Percentiles rank a stretch among this genome's conserved stretches.
Conservation (phyloP, 257 asterid species). For the Salvia splendens region DNA sequence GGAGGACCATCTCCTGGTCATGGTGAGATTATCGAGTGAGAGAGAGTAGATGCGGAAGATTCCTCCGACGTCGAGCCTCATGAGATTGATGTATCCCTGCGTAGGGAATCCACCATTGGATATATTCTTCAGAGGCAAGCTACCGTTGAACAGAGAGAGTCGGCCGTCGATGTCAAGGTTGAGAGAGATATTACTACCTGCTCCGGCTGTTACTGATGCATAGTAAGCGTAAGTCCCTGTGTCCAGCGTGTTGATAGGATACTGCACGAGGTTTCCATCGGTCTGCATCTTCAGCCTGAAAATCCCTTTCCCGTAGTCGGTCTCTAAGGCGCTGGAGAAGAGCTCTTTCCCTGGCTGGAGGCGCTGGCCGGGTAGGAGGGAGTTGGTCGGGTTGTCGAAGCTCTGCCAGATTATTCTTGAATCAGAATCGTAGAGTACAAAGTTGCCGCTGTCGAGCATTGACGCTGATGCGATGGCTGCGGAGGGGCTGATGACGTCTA, state of each 20-base stretch:
- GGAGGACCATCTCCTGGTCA: constrained; percentile 32
- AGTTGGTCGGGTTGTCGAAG: constrained; percentile 52
- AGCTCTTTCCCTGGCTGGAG: constrained; percentile 29
- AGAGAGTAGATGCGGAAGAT: constrained; percentile 44
- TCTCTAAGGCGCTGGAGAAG: constrained; percentile 46
- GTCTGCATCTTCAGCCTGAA: constrained; percentile 46
- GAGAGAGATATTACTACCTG: constrained; percentile 33
- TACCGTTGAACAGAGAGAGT: constrained; percentile 47
- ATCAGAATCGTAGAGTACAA: constrained; percentile 42
- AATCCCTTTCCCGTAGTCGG: constrained; percentile 33
- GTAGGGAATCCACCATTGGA: constrained; percentile 25
- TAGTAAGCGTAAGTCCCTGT: constrained; percentile 32
- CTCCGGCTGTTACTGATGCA: neutral
- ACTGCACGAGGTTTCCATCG: constrained; percentile 60
- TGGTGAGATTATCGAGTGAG: constrained; percentile 37
- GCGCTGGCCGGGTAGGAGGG: constrained; percentile 47
- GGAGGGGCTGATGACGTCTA: neutral
- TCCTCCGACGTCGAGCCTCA: constrained; percentile 52
- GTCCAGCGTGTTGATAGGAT: constrained; percentile 33
- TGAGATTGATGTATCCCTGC: constrained; percentile 26
- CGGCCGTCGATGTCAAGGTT: constrained; percentile 39
- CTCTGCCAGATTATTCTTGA: constrained; percentile 50
- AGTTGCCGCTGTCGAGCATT: constrained; percentile 56
- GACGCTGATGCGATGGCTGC: constrained; percentile 38
- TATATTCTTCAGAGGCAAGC: constrained; percentile 14